Conservation (phyloP, 2,329 filamentous ascomycete genomes). For the Sarocladiaceae sp. region DNA sequence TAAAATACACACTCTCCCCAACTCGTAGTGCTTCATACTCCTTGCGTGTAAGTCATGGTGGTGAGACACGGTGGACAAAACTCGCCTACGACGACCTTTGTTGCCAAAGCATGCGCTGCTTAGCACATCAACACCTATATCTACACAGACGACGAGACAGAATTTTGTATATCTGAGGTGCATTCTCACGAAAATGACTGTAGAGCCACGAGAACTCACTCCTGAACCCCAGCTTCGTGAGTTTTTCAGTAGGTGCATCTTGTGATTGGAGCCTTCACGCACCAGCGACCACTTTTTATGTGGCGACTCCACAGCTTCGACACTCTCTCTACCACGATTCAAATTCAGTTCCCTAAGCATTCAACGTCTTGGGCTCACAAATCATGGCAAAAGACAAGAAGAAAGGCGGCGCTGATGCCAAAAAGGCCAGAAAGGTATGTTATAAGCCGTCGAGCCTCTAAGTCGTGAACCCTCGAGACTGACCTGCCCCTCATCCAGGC, state of each 20-base stretch:
- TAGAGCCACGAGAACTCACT: too few relatives aligned
- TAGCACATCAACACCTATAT: not conserved
- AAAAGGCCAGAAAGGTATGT: constrained; percentile 43
- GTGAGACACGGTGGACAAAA: too few relatives aligned
- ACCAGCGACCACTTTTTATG: constrained; percentile 3
- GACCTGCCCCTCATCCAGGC: constrained; percentile 30
- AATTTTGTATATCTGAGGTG: too few relatives aligned
- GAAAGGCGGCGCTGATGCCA: constrained; percentile 36
- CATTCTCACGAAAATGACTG: too few relatives aligned
- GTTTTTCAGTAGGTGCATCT: not conserved
- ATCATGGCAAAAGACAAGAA: constrained; percentile 49
- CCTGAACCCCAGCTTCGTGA: not conserved
- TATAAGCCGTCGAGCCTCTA: too few relatives aligned
- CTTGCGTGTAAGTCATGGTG: too few relatives aligned
- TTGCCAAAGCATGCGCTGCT: not conserved
- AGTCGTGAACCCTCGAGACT: constrained; percentile 9
- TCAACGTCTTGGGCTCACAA: not conserved
- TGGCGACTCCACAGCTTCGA: constrained; percentile 9
- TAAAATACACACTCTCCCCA: too few relatives aligned
- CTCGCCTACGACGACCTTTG: too few relatives aligned
- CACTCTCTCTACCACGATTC: not conserved
- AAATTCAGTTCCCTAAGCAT: not conserved
- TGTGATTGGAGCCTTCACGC: not conserved
- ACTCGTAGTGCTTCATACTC: too few relatives aligned
- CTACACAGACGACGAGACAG: too few relatives aligned